Evolutionary conservation across 768 basidiomycete species (phyloP).

Genomic region (Daedaleopsis nitida): DNA sequence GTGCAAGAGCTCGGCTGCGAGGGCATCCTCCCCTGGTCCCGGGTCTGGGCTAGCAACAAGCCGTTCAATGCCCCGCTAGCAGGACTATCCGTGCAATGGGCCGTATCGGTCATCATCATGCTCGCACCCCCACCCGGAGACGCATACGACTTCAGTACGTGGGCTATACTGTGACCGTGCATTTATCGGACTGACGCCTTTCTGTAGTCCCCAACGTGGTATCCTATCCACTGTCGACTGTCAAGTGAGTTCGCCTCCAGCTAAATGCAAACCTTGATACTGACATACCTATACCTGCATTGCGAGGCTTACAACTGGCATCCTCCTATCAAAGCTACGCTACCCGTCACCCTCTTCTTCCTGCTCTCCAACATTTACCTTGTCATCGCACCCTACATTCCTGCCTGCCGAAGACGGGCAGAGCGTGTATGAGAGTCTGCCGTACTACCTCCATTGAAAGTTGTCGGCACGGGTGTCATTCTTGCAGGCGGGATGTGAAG

Average conservation of each 20-base stretch:
- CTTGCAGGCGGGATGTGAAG: conserved; percentile 11
- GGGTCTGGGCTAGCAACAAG: conserved; percentile 48
- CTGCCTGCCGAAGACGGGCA: background rate
- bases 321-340: background rate
- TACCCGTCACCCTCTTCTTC: conserved; percentile 12
- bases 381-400: conserved; percentile 25
- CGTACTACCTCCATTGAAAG: conserved; percentile 27
- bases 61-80: conserved; percentile 53
- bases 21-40: conserved; percentile 51
- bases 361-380: conserved; percentile 25
- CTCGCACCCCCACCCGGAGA: conserved; percentile 37
- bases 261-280: background rate
- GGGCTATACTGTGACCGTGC: conserved; percentile 36
- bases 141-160: conserved; percentile 36
- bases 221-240: background rate
- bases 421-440: background rate
- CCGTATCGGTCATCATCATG: conserved; percentile 51
- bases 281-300: conserved; percentile 46
- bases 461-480: conserved; percentile 30
- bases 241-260: background rate
- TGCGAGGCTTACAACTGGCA: conserved; percentile 21
- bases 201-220: conserved; percentile 50
- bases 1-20: conserved; percentile 54
- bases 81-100: conserved; percentile 55
- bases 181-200: conserved; percentile 52